Base-by-base conservation (phyloP, 306 rosid genomes). In the Casuarina equisetifolia region DNA sequence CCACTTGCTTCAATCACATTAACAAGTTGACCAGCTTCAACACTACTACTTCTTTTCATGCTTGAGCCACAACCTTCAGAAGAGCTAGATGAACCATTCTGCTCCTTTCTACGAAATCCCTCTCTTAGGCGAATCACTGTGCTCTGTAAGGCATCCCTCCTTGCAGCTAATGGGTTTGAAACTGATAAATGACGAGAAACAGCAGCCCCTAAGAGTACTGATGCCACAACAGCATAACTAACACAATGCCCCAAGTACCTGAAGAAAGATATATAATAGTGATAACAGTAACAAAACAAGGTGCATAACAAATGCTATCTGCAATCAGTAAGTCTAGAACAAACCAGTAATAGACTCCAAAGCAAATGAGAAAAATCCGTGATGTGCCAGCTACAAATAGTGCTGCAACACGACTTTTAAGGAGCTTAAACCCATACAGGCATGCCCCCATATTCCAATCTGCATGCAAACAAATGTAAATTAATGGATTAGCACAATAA, bases 401-500 rank as follows among this genome's bases (percentile, higher is more conserved):
- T n/a, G 92, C 99, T 17, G 85, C 89, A 75, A 96, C 96, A 80
- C 92, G 94, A 82, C 92, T 96, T 70, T 88, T 81, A 81, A 96
- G 97, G 79, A 96, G 99, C 81, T 90, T 82, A 84, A 96, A 96
- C 54, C 99, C 98, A 87, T 96, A 96, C 74, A 96, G 81, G 86
- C 99, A 96, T 50, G 98, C 97, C 12, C 99, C 99, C 89, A 96
- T 89, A 83, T 96, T 96, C 99, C 99, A 96, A 86, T 96, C 99
- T 96, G 82, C 81, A 87, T 46, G 82, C 73, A 70, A 79, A 25
- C 16, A 78, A 70, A 69, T 76, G 79, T 62, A 74, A 69, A 74
- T 46, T 53, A 40, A 66, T 49, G 48, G 6, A 67, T 43, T n/a
- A 78, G 76, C 35, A 73, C 50, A 76, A 81, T 61, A 59, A 81